A percentile compares a stretch with the other conserved stretches of the same genome.
These are phyloP conservation scores for Scheffersomyces coipomensis DNA, from an alignment of 805 yeast species.

Conservation along the genomic window DNA sequence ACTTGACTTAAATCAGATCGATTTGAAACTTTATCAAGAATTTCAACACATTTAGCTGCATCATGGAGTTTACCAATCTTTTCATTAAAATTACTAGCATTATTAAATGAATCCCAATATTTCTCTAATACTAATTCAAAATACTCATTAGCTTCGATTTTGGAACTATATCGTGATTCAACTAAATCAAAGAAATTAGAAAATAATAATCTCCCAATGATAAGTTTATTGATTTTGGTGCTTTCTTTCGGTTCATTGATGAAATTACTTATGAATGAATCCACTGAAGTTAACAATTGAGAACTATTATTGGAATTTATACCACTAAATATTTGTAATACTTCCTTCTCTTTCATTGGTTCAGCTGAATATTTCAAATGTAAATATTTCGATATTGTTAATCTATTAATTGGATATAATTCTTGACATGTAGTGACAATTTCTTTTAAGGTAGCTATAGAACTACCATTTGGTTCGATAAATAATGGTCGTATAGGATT, in stretches of 20 bases:
- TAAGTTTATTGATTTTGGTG: slow-evolving; percentile 14
- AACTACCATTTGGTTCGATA: slow-evolving; percentile 12
- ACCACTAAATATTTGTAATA: slow-evolving; percentile 20
- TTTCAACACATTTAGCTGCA: slow-evolving; percentile 21
- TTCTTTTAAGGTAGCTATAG: slow-evolving; percentile 15
- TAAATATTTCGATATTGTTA: slow-evolving; percentile 30
- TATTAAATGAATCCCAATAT: slow-evolving; percentile 34
- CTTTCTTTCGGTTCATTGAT: slow-evolving; percentile 8
- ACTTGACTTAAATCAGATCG: not conserved
- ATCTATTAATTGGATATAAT: slow-evolving; percentile 32
- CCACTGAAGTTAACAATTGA: slow-evolving; percentile 16
- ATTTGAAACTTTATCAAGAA: slow-evolving; percentile 17
- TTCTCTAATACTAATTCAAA: slow-evolving; percentile 18
- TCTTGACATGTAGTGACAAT: slow-evolving; percentile 27
- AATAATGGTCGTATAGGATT: slow-evolving; percentile 16
- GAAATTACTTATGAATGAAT: slow-evolving; percentile 21
- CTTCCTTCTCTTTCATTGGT: slow-evolving; percentile 22
- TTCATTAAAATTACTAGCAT: slow-evolving; percentile 32
- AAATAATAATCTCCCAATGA: slow-evolving; percentile 27
- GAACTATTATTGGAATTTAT: slow-evolving; percentile 20
- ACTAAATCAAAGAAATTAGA: slow-evolving; percentile 26
- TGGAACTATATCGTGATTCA: slow-evolving; percentile 9
- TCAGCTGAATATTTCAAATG: slow-evolving; percentile 17
- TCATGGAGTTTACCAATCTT: slow-evolving; percentile 25
- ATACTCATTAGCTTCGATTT: slow-evolving; percentile 9